A percentile compares a stretch with the other conserved stretches of the same genome.
These are phyloP conservation scores for Nakataea oryzae DNA, from an alignment of 2,329 filamentous ascomycete genomes.

Conservation along the genomic window DNA sequence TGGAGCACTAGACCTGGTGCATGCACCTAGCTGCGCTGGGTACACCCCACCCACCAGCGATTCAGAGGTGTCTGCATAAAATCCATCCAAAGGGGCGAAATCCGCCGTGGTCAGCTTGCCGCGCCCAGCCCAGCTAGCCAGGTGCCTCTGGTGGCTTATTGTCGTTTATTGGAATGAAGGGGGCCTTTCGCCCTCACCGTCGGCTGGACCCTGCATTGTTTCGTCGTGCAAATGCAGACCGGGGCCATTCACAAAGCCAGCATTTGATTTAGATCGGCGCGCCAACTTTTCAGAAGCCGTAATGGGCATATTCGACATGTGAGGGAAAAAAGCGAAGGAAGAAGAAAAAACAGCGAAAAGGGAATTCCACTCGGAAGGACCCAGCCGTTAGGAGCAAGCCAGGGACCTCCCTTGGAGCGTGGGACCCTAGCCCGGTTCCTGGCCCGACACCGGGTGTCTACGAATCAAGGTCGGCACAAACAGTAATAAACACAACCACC, in stretches of 20 bases:
- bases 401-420: no score
- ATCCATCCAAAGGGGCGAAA: neutral
- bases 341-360: neutral
- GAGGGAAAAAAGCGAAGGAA: neutral
- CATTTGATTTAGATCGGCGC: neutral
- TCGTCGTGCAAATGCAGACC: neutral
- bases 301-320: neutral
- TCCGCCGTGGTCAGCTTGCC: neutral
- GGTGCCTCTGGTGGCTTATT: no score
- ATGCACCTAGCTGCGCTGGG: neutral
- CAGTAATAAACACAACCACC: neutral
- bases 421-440: neutral
- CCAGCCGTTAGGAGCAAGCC: neutral
- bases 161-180: no score
- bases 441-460: neutral
- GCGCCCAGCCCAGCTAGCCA: neutral
- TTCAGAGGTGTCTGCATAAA: neutral
- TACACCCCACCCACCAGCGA: neutral
- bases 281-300: neutral
- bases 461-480: neutral
- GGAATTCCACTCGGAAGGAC: neutral
- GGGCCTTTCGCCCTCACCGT: no score
- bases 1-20: no score
- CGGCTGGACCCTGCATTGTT: neutral
- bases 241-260: neutral